These are phyloP conservation scores for Aspergillus pseudoglaucus DNA, from an alignment of 2,329 filamentous ascomycete genomes.

Conservation along the genomic window DNA sequence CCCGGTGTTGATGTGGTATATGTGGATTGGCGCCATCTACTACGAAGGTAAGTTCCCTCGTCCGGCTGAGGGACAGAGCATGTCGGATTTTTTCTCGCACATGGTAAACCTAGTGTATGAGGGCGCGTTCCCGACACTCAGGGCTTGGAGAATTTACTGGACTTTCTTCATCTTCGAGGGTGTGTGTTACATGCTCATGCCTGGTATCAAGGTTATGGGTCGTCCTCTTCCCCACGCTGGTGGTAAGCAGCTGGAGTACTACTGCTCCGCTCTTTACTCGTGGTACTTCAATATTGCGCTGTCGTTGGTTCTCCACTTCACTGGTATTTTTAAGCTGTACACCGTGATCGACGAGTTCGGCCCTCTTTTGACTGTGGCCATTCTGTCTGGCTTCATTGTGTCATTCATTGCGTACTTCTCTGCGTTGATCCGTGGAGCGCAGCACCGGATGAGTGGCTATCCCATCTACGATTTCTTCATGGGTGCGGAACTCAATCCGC, in stretches of 20 bases:
- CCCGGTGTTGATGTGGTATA: constrained; percentile 96
- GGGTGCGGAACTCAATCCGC: constrained; percentile 79
- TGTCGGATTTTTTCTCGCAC: constrained; percentile 64
- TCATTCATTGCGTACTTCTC: constrained; percentile 81
- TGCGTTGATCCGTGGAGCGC: constrained; percentile 67
- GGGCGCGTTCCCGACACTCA: constrained; percentile 72
- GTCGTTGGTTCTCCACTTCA: constrained; percentile 67
- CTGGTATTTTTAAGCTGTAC: constrained; percentile 80
- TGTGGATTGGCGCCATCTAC: constrained; percentile 95
- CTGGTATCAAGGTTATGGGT: constrained; percentile 80
- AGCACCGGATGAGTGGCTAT: constrained; percentile 87
- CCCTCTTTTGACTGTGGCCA: constrained; percentile 84
- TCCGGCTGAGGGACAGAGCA: constrained; percentile 59
- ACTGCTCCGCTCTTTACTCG: constrained; percentile 82
- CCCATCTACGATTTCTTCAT: constrained; percentile 86
- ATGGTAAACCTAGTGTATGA: constrained; percentile 68
- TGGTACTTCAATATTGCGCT: constrained; percentile 80
- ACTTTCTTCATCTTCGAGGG: constrained; percentile 80
- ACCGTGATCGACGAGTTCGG: constrained; percentile 94
- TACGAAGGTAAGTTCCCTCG: constrained; percentile 78
- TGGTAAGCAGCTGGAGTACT: constrained; percentile 85
- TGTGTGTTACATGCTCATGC: constrained; percentile 74
- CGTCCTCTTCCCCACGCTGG: constrained; percentile 78
- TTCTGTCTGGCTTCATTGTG: constrained; percentile 80
- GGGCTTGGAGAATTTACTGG: constrained; percentile 95